phyloP scores from a whole-genome alignment of 31 red algal species.

The Odonthalia washingtoniensis region DNA sequence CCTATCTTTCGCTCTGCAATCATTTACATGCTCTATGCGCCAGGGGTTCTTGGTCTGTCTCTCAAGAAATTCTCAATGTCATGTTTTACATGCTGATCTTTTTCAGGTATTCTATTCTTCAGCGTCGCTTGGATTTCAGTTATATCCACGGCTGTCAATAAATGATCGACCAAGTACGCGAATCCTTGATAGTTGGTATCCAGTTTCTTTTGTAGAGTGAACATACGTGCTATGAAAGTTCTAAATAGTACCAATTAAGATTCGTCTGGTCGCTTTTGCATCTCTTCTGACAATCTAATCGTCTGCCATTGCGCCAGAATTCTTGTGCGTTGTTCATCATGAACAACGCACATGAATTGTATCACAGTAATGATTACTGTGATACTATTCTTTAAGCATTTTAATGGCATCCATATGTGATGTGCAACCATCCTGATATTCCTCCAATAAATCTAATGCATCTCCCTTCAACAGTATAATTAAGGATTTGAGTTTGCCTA shows the following conservation, averaged over 20 bases:
- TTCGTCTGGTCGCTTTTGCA: background rate
- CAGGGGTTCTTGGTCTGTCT: background rate
- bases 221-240: background rate
- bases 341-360: background rate
- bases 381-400: background rate
- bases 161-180: background rate
- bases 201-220: background rate
- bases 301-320: background rate
- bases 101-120: background rate
- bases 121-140: background rate
- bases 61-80: background rate
- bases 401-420: background rate
- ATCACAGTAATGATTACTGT: background rate
- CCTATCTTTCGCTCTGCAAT: background rate
- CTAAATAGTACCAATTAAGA: background rate
- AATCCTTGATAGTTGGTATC: background rate
- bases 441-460: too few relatives aligned
- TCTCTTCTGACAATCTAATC: background rate
- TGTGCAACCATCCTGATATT: too few relatives aligned
- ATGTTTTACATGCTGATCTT: background rate
- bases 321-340: background rate
- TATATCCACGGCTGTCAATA: background rate
- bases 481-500: too few relatives aligned
- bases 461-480: too few relatives aligned
- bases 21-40: background rate